A percentile compares a stretch with the other conserved stretches of the same genome.
Evolutionary conservation across 78 protist species (phyloP).

Genomic region (Dictyostelium citrinum): DNA sequence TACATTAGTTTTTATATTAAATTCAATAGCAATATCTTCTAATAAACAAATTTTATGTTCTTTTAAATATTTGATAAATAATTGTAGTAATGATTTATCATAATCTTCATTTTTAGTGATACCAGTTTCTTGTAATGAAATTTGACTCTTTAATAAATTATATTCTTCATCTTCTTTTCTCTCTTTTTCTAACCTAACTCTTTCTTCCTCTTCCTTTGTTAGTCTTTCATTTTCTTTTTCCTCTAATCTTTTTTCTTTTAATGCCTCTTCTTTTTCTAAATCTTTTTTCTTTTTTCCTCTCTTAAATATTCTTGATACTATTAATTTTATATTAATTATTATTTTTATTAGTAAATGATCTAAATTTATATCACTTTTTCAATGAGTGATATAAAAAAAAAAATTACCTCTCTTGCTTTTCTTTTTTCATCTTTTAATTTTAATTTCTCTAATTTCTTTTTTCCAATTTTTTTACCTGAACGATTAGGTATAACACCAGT

Average conservation of each 20-base stretch:
- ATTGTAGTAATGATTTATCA: slow-evolving; percentile 14
- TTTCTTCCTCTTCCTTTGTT: slow-evolving; percentile 38
- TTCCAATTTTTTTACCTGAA: slow-evolving; percentile 55
- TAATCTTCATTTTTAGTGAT: slow-evolving; percentile 13
- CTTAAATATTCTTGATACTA: slow-evolving; percentile 28
- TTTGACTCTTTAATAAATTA: neutral
- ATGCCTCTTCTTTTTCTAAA: slow-evolving; percentile 23
- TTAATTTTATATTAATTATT: neutral
- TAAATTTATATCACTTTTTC: too few species aligned
- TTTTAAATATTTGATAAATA: slow-evolving; percentile 47
- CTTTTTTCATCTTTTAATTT: slow-evolving; percentile 75
- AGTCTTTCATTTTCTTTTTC: slow-evolving; percentile 49
- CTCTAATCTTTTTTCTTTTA: slow-evolving; percentile 36
- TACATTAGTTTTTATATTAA: slow-evolving; percentile 46
- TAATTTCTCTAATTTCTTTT: slow-evolving; percentile 75
- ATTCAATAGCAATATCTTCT: slow-evolving; percentile 65
- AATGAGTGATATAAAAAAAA: neutral
- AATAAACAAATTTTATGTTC: slow-evolving; percentile 50
- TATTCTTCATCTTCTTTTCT: slow-evolving; percentile 79
- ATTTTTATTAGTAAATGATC: too few species aligned
- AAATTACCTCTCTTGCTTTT: slow-evolving; percentile 56
- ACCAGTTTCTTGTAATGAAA: slow-evolving; percentile 34
- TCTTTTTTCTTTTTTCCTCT: slow-evolving; percentile 74
- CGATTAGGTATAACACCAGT: neutral
- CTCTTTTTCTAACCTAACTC: slow-evolving; percentile 40